A percentile compares a stretch with the other conserved stretches of the same genome.
Conservation (phyloP, 1,284 basidiomycete genomes). For the Pseudomicrostroma phylloplanum region DNA sequence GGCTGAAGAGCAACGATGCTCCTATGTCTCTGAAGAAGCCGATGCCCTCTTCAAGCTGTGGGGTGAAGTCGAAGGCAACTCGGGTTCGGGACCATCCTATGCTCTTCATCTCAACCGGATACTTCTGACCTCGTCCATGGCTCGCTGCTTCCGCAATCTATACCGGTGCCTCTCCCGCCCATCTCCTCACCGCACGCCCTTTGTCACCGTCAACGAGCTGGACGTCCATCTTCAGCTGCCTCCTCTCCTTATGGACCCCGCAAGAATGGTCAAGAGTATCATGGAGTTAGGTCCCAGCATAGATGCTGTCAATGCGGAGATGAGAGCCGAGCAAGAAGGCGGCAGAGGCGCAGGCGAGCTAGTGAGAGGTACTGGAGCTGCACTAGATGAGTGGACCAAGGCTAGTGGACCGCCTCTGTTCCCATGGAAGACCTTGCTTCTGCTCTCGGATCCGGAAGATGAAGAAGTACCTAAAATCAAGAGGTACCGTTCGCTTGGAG, state of each 20-base stretch:
- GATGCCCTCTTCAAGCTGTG: neutral
- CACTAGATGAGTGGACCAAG: slow-evolving; percentile 39
- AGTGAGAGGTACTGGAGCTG: neutral
- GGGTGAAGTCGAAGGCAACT: slow-evolving; percentile 1
- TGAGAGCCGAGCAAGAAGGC: neutral
- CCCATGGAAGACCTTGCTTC: slow-evolving; percentile 87
- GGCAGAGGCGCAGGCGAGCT: neutral
- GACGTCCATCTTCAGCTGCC: slow-evolving; percentile 45
- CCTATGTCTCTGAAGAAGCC: slow-evolving; percentile 26
- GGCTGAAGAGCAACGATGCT: slow-evolving; percentile 31
- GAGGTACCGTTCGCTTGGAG: neutral
- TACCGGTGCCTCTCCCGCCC: slow-evolving; percentile 30
- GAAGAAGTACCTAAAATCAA: neutral
- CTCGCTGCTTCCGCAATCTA: slow-evolving; percentile 29
- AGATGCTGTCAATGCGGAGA: slow-evolving; percentile 7
- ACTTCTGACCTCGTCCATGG: slow-evolving; percentile 36
- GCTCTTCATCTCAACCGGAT: slow-evolving; percentile 27
- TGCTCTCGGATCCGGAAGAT: slow-evolving; percentile 53
- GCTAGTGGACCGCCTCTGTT: slow-evolving; percentile 61
- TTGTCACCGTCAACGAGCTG: slow-evolving; percentile 43
- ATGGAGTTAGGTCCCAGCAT: slow-evolving; percentile 24
- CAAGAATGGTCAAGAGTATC: slow-evolving; percentile 20
- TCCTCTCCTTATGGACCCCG: slow-evolving; percentile 35
- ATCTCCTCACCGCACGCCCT: slow-evolving; percentile 22
- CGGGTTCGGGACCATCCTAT: slow-evolving; percentile 15